These are phyloP conservation scores for Elsinoe batatas DNA, from an alignment of 2,329 filamentous ascomycete species.

Conservation along the genomic window DNA sequence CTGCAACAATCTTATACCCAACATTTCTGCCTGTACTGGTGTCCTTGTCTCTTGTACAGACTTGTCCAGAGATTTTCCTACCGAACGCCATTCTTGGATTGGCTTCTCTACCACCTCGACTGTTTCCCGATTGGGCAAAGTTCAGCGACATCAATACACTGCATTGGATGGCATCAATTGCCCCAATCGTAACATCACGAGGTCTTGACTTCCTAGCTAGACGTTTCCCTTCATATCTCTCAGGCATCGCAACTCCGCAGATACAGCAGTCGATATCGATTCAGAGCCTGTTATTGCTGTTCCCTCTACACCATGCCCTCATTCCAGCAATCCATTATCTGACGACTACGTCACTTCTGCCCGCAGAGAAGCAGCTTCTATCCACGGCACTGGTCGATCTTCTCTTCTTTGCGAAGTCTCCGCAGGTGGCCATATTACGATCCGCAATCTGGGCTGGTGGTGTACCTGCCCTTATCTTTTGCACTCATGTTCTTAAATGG, in stretches of 20 bases:
- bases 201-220: conserved; percentile 31
- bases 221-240: conserved; percentile 26
- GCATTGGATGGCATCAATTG: conserved; percentile 71
- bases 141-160: conserved; percentile 51
- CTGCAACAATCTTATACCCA: conserved; percentile 83
- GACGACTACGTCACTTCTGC: conserved; percentile 78
- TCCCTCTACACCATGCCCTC: conserved; percentile 73
- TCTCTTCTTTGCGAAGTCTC: conserved; percentile 62
- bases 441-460: conserved; percentile 51
- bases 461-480: conserved; percentile 61
- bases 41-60: conserved; percentile 59
- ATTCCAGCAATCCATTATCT: conserved; percentile 65
- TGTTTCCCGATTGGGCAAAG: conserved; percentile 56
- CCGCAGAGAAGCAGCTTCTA: conserved; percentile 78
- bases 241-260: conserved; percentile 25
- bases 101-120: conserved; percentile 60
- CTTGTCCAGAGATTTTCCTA: conserved; percentile 53
- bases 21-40: conserved; percentile 65
- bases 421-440: conserved; percentile 36
- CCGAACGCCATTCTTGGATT: conserved; percentile 76
- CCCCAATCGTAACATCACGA: conserved; percentile 53
- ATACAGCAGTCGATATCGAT: conserved; percentile 29
- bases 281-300: conserved; percentile 57
- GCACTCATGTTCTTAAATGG: conserved; percentile 67
- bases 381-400: conserved; percentile 76